Base-by-base conservation (phyloP, 2,329 filamentous ascomycete genomes). In the Beauveria australis region DNA sequence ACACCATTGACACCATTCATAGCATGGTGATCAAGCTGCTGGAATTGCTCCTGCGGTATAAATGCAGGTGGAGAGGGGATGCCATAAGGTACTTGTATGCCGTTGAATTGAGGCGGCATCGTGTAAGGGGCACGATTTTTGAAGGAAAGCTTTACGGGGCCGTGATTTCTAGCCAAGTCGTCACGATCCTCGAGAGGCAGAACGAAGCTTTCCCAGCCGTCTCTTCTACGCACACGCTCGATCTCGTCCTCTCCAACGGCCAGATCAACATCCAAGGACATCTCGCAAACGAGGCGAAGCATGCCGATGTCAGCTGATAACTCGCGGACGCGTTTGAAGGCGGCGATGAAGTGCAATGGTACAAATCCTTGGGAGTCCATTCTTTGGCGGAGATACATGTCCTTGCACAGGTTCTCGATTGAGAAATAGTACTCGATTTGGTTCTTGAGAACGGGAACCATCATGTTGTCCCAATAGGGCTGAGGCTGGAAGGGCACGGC, bases 281-380 rank as follows among this genome's bases (percentile, higher is more conserved):
- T 82, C 61, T 88, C 83, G 70, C 89, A 92, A 16, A 89, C 91
- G 60, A 83, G 80, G 63, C 89, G 89, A 63, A 97, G 78, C 60
- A 92, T 74, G 44, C 90, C 86, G 61, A 87, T 77, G 61, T 96
- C 83, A 0, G 88, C 68, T 10, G 71, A 74, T 40, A 75, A 67
- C 40, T 72, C 70, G 41, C 69, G 71, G 62, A 76, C 88, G 62
- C 94, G 88, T 73, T 91, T 91, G 79, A 99, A 99, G n/a, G 81
- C 82, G 24, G 89, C 83, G 66, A 99, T 88, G 62, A 96, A 83
- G 40, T 82, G 80, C 56, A 99, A 77, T 55, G 85, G 86, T 16
- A 97, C 92, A 69, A 92, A 97, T 19, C 94, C 94, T 72, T 97
- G 90, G 1, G 89, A 90, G 71, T 99, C 93, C 94, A 99, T 97